These are phyloP conservation scores for Boletus rubescentipes DNA, from an alignment of 768 basidiomycete species.

Conservation along the genomic window DNA sequence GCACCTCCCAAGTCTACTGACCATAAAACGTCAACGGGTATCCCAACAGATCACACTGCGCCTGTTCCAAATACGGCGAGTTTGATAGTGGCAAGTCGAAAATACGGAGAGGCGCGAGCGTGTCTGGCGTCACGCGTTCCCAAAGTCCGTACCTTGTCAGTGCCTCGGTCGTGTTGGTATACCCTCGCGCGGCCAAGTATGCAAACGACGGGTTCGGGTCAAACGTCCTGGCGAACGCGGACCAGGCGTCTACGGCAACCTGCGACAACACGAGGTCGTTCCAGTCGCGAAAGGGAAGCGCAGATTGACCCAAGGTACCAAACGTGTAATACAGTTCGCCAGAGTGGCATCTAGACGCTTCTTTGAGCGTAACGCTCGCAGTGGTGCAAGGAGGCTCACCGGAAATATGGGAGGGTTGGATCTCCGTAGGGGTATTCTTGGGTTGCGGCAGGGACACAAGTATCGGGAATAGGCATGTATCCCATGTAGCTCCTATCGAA, in stretches of 20 bases:
- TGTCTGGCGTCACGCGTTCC: background rate
- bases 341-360: constrained; percentile 25
- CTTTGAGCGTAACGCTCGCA: background rate
- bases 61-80: constrained; percentile 2
- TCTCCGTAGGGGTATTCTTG: constrained; percentile 45
- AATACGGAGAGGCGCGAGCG: background rate
- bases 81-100: constrained; percentile 6
- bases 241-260: constrained; percentile 45
- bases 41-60: constrained; percentile 7
- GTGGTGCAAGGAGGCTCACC: constrained; percentile 16
- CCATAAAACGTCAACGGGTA: constrained; percentile 6
- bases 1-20: background rate
- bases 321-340: constrained; percentile 35
- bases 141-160: background rate
- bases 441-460: constrained; percentile 44
- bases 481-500: constrained; percentile 48
- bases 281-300: constrained; percentile 44
- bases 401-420: constrained; percentile 46
- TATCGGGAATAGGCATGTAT: constrained; percentile 43
- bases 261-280: constrained; percentile 47
- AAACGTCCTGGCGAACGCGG: constrained; percentile 45
- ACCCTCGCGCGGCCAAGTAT: constrained; percentile 45
- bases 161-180: constrained; percentile 21
- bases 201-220: constrained; percentile 45
- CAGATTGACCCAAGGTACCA: constrained; percentile 38